A percentile compares a stretch with the other conserved stretches of the same genome.
These are phyloP conservation scores for Circinella umbellata DNA, from an alignment of 371 early-diverging fungal genomes.

Conservation along the genomic window DNA sequence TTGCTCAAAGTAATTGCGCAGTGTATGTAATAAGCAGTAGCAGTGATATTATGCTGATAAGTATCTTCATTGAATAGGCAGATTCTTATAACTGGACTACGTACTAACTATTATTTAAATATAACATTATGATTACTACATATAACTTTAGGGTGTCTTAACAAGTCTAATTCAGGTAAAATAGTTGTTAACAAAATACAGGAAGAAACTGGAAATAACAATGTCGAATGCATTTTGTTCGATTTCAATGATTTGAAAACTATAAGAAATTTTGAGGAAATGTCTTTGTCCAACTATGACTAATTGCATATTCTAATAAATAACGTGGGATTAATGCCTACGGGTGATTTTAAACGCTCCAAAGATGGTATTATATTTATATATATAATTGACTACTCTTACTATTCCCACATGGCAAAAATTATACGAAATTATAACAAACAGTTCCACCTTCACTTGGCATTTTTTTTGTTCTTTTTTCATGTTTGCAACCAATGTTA, in stretches of 20 bases:
- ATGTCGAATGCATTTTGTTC: slow-evolving; percentile 59
- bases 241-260: slow-evolving; percentile 64
- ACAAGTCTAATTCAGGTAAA: slow-evolving; percentile 40
- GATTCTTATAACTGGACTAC: not conserved
- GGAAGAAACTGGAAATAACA: slow-evolving; percentile 52
- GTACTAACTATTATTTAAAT: not conserved
- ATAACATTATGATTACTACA: not conserved
- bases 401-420: no score
- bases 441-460: no score
- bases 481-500: slow-evolving; percentile 67
- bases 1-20: slow-evolving; percentile 62
- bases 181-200: slow-evolving; percentile 58
- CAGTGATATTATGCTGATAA: not conserved
- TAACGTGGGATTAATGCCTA: slow-evolving; percentile 74
- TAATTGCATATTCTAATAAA: slow-evolving; percentile 68
- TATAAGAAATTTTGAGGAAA: slow-evolving; percentile 57
- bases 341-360: slow-evolving; percentile 61
- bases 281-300: slow-evolving; percentile 45
- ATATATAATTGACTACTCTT: no score
- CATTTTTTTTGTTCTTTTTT: no score
- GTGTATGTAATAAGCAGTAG: slow-evolving; percentile 37
- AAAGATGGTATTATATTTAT: slow-evolving; percentile 52
- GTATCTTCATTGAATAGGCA: no score
- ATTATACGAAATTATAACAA: no score
- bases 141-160: slow-evolving; percentile 63